These are phyloP conservation scores for Suillus subaureus DNA, from an alignment of 768 basidiomycete genomes.

Conservation along the genomic window DNA sequence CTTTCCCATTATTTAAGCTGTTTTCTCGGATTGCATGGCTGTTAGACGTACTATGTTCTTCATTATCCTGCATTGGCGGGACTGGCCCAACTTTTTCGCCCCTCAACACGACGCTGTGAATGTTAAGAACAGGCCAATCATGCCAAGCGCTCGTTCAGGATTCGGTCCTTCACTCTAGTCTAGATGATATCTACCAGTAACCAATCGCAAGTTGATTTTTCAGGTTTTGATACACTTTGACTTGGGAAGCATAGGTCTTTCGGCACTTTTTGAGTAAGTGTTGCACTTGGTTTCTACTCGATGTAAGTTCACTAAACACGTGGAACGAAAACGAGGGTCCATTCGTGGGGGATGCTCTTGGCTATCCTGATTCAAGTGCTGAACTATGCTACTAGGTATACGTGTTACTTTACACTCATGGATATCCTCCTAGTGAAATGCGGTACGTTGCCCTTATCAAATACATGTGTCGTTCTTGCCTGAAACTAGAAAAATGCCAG, in stretches of 20 bases:
- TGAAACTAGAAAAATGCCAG: slow-evolving; percentile 7
- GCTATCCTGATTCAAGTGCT: neutral
- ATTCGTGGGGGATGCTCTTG: slow-evolving; percentile 11
- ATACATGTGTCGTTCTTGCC: too few relatives aligned
- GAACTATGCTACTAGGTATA: slow-evolving; percentile 12
- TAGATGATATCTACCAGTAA: neutral
- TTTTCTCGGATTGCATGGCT: neutral
- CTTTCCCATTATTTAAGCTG: neutral
- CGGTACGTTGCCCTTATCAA: slow-evolving; percentile 5
- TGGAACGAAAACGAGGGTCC: slow-evolving; percentile 13
- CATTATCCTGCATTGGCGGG: neutral
- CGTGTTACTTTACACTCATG: slow-evolving; percentile 16
- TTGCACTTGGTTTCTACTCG: neutral
- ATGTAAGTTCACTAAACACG: neutral
- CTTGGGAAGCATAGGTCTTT: neutral
- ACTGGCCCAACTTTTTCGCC: neutral
- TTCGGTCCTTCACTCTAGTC: neutral
- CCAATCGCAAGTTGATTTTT: neutral
- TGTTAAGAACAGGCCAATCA: neutral
- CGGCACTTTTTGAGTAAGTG: slow-evolving; percentile 9
- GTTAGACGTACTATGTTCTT: neutral
- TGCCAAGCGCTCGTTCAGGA: neutral
- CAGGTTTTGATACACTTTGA: neutral
- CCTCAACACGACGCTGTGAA: neutral
- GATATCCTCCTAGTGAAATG: slow-evolving; percentile 20